Evolutionary conservation across 441 rosid genomes (phyloP).

Genomic region (Gossypium davidsonii): DNA sequence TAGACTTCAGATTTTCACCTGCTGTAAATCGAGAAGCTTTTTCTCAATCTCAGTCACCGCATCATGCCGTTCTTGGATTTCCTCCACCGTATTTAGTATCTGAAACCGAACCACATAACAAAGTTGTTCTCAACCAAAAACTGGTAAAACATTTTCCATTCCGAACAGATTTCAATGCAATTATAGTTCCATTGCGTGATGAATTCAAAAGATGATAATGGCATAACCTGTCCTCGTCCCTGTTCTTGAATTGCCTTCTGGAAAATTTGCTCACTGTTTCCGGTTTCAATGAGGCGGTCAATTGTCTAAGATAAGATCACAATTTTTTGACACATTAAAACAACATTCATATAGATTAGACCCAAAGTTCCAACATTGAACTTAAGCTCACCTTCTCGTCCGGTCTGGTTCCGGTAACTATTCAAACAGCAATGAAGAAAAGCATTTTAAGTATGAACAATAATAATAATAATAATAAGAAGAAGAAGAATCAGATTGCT

Average conservation of each 20-base stretch:
- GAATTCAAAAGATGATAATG: neutral
- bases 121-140: neutral
- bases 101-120: constrained; percentile 17
- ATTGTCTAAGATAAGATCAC: constrained; percentile 46
- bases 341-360: constrained; percentile 6
- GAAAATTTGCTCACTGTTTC: constrained; percentile 88
- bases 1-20: constrained; percentile 34
- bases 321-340: constrained; percentile 17
- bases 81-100: constrained; percentile 80
- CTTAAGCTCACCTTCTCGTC: constrained; percentile 56
- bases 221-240: constrained; percentile 78
- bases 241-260: constrained; percentile 85
- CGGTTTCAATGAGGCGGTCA: constrained; percentile 82
- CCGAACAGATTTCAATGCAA: too few relatives aligned
- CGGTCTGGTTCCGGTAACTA: constrained; percentile 66
- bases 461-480: neutral
- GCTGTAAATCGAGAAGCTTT: constrained; percentile 85
- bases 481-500: neutral
- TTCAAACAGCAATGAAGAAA: constrained; percentile 17
- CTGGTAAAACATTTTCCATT: too few relatives aligned
- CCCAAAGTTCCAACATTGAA: constrained; percentile 7
- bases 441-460: constrained; percentile 5
- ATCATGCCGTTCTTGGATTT: constrained; percentile 94
- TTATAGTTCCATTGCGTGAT: too few relatives aligned
- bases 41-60: constrained; percentile 84